Conservation (phyloP, 148 eudicot genomes). For the Amaranthus hypochondriacus region DNA sequence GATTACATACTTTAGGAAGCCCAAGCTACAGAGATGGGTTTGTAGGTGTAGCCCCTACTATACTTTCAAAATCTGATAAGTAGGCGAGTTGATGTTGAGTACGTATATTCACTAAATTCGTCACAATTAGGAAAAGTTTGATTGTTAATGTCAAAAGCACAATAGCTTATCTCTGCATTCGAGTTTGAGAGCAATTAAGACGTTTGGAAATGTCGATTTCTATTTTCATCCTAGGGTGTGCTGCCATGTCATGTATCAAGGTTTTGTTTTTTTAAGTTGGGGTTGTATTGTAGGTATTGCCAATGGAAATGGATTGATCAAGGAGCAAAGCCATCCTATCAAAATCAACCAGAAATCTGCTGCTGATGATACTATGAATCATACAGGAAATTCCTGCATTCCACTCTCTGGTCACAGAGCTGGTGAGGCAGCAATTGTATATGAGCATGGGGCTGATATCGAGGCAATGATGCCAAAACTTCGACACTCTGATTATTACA, state of each 20-base stretch:
- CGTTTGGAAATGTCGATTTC: too few species aligned
- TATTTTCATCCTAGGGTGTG: too few species aligned
- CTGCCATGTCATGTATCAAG: background rate
- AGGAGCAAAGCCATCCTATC: slow-evolving; percentile 36
- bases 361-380: slow-evolving; percentile 41
- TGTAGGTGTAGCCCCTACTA: too few species aligned
- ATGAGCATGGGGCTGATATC: slow-evolving; percentile 84
- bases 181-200: too few species aligned
- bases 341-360: slow-evolving; percentile 33
- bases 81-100: too few species aligned
- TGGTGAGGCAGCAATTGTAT: slow-evolving; percentile 86
- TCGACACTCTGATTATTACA: slow-evolving; percentile 83
- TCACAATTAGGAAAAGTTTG: too few species aligned
- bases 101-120: too few species aligned
- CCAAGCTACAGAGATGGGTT: too few species aligned
- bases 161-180: too few species aligned
- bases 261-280: background rate
- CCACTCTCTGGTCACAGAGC: slow-evolving; percentile 77
- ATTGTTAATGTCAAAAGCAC: too few species aligned
- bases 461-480: slow-evolving; percentile 96
- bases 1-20: too few species aligned
- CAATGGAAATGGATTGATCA: slow-evolving; percentile 40
- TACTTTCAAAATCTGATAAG: too few species aligned
- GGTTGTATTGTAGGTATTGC: slow-evolving; percentile 30
- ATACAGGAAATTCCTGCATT: slow-evolving; percentile 58